Evolutionary conservation across 202 grass and related monocot species (phyloP), one percentile per base, ranked within the genome.

Genomic region (Hordeum pubiflorum): DNA sequence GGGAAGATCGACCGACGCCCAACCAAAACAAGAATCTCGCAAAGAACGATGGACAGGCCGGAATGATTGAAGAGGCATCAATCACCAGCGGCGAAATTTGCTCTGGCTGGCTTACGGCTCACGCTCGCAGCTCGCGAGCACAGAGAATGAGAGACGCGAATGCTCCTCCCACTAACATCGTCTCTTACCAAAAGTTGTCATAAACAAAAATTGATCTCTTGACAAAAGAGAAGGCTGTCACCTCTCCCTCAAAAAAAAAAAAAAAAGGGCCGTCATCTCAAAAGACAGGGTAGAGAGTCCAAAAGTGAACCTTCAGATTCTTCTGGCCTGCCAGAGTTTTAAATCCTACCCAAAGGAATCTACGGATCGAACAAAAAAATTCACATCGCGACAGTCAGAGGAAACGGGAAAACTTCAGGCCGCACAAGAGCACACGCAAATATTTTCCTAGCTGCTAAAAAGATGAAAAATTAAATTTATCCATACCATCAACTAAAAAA

Each of bases 141-240:
- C 13, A 13, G 43, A 48, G 44, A 48, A 48, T 17, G 44, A 5
- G 41, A 44, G 15, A 44, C 44, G 75, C 18, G 11, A 60, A 74
- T 79, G 74, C 59, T 26, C 12, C 74, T 54, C 38, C 58, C 87
- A 89, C 87, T 79, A 59, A 20, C 73, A 34, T 5, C 66, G 11
- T 56, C 38, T 72, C 41, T 15, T 24, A 9, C 43, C 9, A 10
- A 72, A 72, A 18, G 23, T 11, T 48, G 43, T 46, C 24, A 43
- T 48, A 48, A 48, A 48, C 13, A 48, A 12, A 70, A 27, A 15
- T 17, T 40, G 11, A 69, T 69, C 10, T 70, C 41, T 70, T 23
- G 39, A 15, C 18, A 31, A 72, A 63, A 64, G 81, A 81, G 39
- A 37, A 48, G 46, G 66, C 65, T 38, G 9, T 0, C 59, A 1